Evolutionary conservation across 148 eudicot species (phyloP), one percentile per base, ranked within the genome.

Genomic region (Silene uniflora): DNA sequence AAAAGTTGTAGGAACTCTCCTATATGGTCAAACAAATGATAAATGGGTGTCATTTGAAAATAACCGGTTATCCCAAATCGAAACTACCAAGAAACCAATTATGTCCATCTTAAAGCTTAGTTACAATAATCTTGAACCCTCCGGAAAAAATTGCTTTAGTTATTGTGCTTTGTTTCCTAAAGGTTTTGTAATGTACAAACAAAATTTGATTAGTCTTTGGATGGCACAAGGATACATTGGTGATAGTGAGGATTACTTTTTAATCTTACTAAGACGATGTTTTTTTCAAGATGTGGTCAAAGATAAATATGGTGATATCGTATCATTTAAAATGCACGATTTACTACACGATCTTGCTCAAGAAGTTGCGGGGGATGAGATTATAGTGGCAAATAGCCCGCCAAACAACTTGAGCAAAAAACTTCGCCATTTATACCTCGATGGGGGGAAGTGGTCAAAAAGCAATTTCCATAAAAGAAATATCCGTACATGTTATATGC

Each of bases 271-370:
- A 10, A 67, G 39, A 67, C n/a, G 70, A 39, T 67, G 70, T 35
- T 67, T 67, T 39, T 35, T 67, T 46, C 70, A 35, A 18, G 23
- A 67, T 39, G 52, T 67, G 52, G 2, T 39, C n/a, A 67, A 7
- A 35, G 14, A 67, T 18, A 3, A 6, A 0, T 24, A 14, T 27
- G 62, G 74, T 62, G 52, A 42, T 0, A 9, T 46, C 0, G 22
- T 46, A 0, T 4, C 47, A 24, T 62, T 65, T 39, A 73, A 78
- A 60, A 73, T 78, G 0, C 81, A 73, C 19, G 76, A 78, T 17
- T 35, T 72, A 19, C 54, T 73, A 67, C 81, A 68, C 7, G 77
- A 74, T 69, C 39, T 73, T 25, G 77, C 77, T 16, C 74, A 67
- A 6, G 56, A 60, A 27, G 74, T 74, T 3, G 62, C 72, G 0